phyloP scores from a whole-genome alignment of 228 moss, liverwort and hornwort genomes.

The Sphagnum fallax region DNA sequence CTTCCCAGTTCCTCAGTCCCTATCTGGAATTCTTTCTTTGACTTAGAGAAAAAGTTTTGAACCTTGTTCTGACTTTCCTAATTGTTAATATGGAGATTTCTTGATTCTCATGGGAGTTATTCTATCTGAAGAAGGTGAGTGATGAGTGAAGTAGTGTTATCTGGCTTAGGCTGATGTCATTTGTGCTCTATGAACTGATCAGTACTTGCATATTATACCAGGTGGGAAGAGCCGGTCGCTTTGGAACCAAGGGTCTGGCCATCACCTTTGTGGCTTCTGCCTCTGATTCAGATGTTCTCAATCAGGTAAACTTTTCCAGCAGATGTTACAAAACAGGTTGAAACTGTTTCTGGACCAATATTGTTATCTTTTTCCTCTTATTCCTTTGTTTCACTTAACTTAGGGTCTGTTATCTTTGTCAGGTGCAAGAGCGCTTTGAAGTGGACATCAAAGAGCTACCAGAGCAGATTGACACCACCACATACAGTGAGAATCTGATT shows the following conservation, averaged over 20 bases:
- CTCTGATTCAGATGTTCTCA: slow-evolving; percentile 53
- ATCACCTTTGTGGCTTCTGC: slow-evolving; percentile 63
- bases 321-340: no score
- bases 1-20: no score
- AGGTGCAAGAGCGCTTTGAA: slow-evolving; percentile 98
- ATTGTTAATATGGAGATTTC: no score
- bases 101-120: no score
- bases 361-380: no score
- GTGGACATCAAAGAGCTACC: slow-evolving; percentile 94
- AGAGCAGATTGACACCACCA: slow-evolving; percentile 91
- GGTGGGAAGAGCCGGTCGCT: slow-evolving; percentile 64
- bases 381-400: no score
- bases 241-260: slow-evolving; percentile 56
- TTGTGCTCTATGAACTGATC: background rate
- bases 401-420: background rate
- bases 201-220: background rate
- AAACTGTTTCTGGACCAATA: no score
- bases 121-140: no score
- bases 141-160: no score
- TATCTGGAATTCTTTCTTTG: no score
- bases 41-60: no score
- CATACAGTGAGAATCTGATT: slow-evolving; percentile 56
- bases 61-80: no score
- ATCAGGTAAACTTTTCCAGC: slow-evolving; percentile 25
- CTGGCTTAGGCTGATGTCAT: background rate